phyloP scores from a whole-genome alignment of 2,329 filamentous ascomycete species.

The Westerdykella sp. region DNA sequence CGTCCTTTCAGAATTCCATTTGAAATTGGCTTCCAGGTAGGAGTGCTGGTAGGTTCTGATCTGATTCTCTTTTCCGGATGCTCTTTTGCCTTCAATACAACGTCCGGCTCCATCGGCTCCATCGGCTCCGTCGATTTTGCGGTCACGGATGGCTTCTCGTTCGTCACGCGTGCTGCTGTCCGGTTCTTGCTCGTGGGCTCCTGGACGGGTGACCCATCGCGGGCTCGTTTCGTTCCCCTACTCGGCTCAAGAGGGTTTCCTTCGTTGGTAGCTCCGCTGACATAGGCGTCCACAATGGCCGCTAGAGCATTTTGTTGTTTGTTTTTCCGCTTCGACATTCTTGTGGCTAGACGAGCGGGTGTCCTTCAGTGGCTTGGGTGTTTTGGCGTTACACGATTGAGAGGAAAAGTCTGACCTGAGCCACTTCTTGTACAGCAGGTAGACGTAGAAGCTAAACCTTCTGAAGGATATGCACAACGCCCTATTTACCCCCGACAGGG shows the following conservation, averaged over 20 bases:
- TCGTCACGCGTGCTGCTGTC: neutral
- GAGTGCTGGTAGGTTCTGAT: neutral
- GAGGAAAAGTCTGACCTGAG: too few species aligned
- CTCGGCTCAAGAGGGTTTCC: neutral
- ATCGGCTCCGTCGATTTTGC: neutral
- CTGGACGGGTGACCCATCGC: neutral
- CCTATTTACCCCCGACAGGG: too few species aligned
- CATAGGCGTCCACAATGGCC: neutral
- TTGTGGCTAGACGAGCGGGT: too few species aligned
- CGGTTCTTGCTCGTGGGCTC: conserved; percentile 5
- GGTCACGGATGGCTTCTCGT: neutral
- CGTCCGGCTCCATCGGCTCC: neutral
- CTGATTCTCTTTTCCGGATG: neutral
- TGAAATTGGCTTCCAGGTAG: neutral
- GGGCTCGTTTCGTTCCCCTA: neutral
- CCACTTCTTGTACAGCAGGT: too few species aligned
- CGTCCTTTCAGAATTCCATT: conserved; percentile 21
- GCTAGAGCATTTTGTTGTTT: neutral
- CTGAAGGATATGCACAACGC: too few species aligned
- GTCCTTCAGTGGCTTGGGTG: too few species aligned
- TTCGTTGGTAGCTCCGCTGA: too few species aligned
- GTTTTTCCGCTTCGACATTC: conserved; percentile 6
- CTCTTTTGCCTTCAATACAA: too few species aligned
- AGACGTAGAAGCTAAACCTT: too few species aligned
- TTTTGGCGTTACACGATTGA: too few species aligned